Percentiles rank a stretch among this genome's conserved stretches.
Evolutionary conservation across 2,329 filamentous ascomycete species (phyloP).

Genomic region (Talaromyces piceae): DNA sequence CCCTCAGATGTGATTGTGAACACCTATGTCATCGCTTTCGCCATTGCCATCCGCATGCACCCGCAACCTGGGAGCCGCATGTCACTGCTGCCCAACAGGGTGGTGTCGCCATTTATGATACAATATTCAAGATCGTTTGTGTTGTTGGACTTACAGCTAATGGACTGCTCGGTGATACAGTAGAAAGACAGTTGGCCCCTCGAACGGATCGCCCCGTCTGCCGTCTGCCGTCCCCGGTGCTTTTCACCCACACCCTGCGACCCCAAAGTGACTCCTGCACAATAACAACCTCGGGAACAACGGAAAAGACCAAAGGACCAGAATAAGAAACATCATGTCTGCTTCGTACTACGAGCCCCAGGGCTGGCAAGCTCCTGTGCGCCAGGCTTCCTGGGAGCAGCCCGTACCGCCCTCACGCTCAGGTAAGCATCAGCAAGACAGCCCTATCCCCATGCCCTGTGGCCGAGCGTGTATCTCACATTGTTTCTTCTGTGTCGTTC

Average conservation of each 20-base stretch:
- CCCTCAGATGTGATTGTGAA: background rate
- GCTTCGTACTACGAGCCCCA: constrained; percentile 65
- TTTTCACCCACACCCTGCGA: background rate
- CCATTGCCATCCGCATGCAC: constrained; percentile 11
- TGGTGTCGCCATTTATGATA: background rate
- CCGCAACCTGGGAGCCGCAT: background rate
- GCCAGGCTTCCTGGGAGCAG: constrained; percentile 66
- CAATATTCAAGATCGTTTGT: background rate
- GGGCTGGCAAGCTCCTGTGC: constrained; percentile 54
- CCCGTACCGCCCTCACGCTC: constrained; percentile 65
- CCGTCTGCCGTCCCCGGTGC: background rate
- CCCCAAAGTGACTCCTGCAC: background rate
- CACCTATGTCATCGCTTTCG: constrained; percentile 13
- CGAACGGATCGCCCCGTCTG: constrained; percentile 5
- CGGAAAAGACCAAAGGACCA: background rate
- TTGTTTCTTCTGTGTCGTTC: constrained; percentile 14
- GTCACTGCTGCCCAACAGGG: background rate
- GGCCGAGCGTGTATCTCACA: background rate
- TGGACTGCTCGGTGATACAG: background rate
- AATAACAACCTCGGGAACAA: background rate
- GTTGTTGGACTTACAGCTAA: constrained; percentile 2
- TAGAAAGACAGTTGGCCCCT: background rate
- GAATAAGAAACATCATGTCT: constrained; percentile 29
- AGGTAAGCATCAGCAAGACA: constrained; percentile 41
- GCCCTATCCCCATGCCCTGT: background rate